Evolutionary conservation across 108 stramenopile species (phyloP), one percentile per base, ranked within the genome.

Genomic region (Aurantiochytrium sp.): DNA sequence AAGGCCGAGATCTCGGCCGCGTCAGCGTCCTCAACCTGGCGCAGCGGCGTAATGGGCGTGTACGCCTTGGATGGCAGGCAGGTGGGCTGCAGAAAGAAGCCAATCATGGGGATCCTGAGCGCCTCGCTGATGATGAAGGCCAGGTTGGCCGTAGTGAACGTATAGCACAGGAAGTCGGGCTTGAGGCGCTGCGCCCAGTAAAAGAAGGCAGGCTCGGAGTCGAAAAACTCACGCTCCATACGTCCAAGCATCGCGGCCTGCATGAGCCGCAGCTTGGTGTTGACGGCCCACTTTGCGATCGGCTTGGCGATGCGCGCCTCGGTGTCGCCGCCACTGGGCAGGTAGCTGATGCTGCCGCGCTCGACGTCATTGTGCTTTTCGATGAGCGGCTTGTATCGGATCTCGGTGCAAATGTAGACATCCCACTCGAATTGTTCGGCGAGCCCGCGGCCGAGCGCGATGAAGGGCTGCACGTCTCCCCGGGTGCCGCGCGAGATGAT

Each of bases 1-100:
- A 48, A 48, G 6, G 45, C 42, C 6, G 21, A n/a, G 10, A 81
- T 17, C 42, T 81, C 42, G 0, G n/a, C 6, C 6, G 39, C 73
- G n/a, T 48, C 45, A 42, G 39, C 73, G 24, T 48, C 42, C 12
- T 37, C 24, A 2, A 48, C 45, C 24, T 21, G 39, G 8, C 73
- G 39, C 2, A 81, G 73, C 10, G 73, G 73, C 32, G 45, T 48
- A 42, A 86, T 86, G 86, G 86, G 54, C 12, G 52, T 17, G 86
- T 86, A 86, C 36, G 30, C 5, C 55, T 86, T 86, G 30, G 86
- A 86, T 21, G 86, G 86, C 19, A 86, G 19, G 22, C 52, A 54
- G 10, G 86, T 86, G 1, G 86, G 86, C 36, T 86, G 86, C 19
- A 86, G 55, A 54, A 86, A 54, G 86, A 86, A 86, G 3, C 86